Evolutionary conservation across 2,329 filamentous ascomycete species (phyloP).

Genomic region (Fusarium caatingaense): DNA sequence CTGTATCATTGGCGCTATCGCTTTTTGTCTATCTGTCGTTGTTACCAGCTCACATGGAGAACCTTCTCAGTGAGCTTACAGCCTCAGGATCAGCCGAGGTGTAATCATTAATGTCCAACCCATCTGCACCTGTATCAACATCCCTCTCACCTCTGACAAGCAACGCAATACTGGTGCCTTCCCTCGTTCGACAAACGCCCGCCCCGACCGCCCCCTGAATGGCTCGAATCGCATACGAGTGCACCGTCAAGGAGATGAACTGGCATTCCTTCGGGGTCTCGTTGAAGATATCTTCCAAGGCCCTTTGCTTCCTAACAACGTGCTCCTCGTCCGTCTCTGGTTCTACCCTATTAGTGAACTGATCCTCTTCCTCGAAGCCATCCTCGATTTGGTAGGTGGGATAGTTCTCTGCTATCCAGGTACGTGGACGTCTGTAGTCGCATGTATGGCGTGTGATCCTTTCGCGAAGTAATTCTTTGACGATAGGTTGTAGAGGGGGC

Average conservation of each 20-base stretch:
- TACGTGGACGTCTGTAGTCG: conserved; percentile 63
- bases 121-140: not conserved
- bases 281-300: conserved; percentile 61
- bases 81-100: conserved; percentile 2
- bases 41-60: conserved; percentile 16
- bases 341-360: conserved; percentile 59
- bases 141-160: conserved; percentile 60
- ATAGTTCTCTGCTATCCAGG: conserved; percentile 62
- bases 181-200: conserved; percentile 59
- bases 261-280: conserved; percentile 51
- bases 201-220: conserved; percentile 57
- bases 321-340: conserved; percentile 64
- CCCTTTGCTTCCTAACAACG: conserved; percentile 54
- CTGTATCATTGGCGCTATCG: no score
- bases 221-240: conserved; percentile 60
- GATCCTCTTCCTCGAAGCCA: conserved; percentile 66
- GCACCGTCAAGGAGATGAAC: conserved; percentile 63
- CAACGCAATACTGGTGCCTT: conserved; percentile 65
- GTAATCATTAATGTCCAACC: conserved; percentile 4
- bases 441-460: conserved; percentile 71
- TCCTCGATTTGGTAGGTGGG: conserved; percentile 64
- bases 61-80: conserved; percentile 18
- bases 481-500: conserved; percentile 59
- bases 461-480: conserved; percentile 71
- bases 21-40: not conserved